Evolutionary conservation across 495 filamentous ascomycete species (phyloP).

Genomic region (Penicillium argentinense): DNA sequence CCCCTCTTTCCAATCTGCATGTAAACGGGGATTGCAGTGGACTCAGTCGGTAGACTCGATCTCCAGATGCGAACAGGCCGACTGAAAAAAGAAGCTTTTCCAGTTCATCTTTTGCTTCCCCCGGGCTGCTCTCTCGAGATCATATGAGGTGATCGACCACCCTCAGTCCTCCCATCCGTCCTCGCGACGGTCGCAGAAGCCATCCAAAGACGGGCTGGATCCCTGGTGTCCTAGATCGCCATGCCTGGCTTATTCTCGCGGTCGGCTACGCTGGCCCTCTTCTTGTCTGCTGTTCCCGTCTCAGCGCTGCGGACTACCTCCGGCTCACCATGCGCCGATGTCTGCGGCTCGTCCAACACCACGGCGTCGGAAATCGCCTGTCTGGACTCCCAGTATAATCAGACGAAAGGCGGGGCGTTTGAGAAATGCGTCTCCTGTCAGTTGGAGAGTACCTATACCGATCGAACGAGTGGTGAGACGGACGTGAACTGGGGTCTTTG

Average conservation of each 20-base stretch:
- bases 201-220: no score
- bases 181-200: slow-evolving; percentile 8
- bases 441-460: slow-evolving; percentile 53
- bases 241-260: no score
- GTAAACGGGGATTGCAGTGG: no score
- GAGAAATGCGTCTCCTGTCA: slow-evolving; percentile 59
- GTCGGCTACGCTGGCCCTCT: slow-evolving; percentile 19
- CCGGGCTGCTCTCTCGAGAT: no score
- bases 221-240: no score
- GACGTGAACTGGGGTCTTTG: slow-evolving; percentile 63
- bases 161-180: no score
- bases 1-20: no score
- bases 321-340: slow-evolving; percentile 53
- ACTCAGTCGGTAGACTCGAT: no score
- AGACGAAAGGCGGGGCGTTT: slow-evolving; percentile 50
- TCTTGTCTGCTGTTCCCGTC: slow-evolving; percentile 22
- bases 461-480: slow-evolving; percentile 45
- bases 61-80: slow-evolving; percentile 11
- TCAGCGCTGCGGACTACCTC: slow-evolving; percentile 39
- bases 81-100: slow-evolving; percentile 34
- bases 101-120: slow-evolving; percentile 2
- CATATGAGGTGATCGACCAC: no score
- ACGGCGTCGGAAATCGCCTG: slow-evolving; percentile 54
- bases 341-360: slow-evolving; percentile 48
- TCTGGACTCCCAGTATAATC: slow-evolving; percentile 48